Conservation (phyloP, 208 protist genomes). For the Porcisia hertigi region DNA sequence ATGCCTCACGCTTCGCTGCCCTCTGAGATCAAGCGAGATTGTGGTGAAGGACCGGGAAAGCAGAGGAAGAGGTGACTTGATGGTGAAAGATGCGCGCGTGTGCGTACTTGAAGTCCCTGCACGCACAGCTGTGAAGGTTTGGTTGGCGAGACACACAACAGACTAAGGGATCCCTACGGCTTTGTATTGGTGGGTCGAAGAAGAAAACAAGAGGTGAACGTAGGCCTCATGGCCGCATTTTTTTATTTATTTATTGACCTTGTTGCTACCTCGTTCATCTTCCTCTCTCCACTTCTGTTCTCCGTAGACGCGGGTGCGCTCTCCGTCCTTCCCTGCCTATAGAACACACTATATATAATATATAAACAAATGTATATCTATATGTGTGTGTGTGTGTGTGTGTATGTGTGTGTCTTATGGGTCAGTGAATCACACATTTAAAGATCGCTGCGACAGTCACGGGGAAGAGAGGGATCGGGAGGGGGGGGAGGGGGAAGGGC, state of each 20-base stretch:
- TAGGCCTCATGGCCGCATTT: background rate
- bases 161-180: too few species aligned
- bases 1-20: conserved; percentile 14
- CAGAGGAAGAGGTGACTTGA: background rate
- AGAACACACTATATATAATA: background rate
- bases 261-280: background rate
- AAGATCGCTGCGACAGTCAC: background rate
- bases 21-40: conserved; percentile 2
- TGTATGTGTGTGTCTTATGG: background rate
- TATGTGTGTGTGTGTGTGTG: background rate
- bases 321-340: background rate
- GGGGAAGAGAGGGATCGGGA: too few species aligned
- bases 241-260: too few species aligned
- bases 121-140: background rate
- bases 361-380: too few species aligned
- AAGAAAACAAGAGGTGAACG: background rate
- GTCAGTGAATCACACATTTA: background rate
- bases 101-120: background rate
- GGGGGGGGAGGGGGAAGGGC: too few species aligned
- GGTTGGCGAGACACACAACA: background rate
- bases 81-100: background rate
- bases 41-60: background rate
- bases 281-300: too few species aligned
- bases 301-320: background rate
- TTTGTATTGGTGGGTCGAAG: background rate